phyloP scores from a whole-genome alignment of 352 stramenopile species.

The Globisporangium perplexum region DNA sequence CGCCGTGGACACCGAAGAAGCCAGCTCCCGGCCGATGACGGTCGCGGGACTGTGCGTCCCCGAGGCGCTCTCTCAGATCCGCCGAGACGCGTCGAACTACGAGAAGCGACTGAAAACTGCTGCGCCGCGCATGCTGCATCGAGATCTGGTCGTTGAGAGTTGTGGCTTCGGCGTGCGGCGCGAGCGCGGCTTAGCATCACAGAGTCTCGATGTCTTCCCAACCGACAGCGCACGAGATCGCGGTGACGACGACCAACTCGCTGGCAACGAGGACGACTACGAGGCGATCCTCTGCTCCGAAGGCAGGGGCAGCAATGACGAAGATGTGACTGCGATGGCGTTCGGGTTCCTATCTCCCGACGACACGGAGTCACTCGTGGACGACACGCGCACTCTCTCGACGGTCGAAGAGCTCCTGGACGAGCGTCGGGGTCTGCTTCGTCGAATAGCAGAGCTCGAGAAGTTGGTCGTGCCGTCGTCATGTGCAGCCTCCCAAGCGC shows the following conservation, averaged over 20 bases:
- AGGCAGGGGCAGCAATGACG: neutral
- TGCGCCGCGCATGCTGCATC: constrained; percentile 1
- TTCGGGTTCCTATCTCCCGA: neutral
- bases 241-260: neutral
- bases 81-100: constrained; percentile 27
- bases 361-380: neutral
- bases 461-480: constrained; percentile 17
- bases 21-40: constrained; percentile 30
- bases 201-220: neutral
- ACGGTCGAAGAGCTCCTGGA: constrained; percentile 22
- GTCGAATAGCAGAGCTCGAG: constrained; percentile 37
- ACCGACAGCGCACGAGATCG: neutral
- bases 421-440: constrained; percentile 29
- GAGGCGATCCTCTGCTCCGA: neutral
- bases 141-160: neutral
- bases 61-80: constrained; percentile 39
- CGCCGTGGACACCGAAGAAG: neutral
- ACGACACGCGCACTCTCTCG: neutral
- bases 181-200: neutral
- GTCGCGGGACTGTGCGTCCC: constrained; percentile 45
- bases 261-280: neutral
- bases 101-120: constrained; percentile 49
- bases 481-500: too few species aligned
- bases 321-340: neutral
- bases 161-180: neutral